Conservation (phyloP, 208 protist species). For the Wallacemonas sp. region DNA sequence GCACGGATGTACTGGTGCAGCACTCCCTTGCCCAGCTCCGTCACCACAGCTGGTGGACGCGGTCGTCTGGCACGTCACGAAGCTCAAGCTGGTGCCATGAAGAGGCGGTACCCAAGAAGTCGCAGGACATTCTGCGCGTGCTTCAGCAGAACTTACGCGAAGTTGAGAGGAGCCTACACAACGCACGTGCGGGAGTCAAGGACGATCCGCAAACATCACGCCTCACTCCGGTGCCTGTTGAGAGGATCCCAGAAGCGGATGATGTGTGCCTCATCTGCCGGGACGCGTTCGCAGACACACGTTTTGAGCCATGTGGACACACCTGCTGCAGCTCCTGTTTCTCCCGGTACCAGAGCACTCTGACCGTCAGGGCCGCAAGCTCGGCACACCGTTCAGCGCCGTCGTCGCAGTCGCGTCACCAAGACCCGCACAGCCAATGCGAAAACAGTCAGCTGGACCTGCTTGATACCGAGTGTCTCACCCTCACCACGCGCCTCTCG, state of each 20-base stretch:
- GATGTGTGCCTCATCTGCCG: constrained; percentile 25
- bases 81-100: neutral
- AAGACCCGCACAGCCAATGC: neutral
- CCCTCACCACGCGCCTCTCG: no score
- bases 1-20: constrained; percentile 8
- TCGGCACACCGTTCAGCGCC: neutral
- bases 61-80: neutral
- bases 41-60: constrained; percentile 2
- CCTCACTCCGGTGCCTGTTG: no score
- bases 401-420: neutral
- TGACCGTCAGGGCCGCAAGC: constrained; percentile 3
- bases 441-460: neutral
- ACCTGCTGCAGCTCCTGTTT: constrained; percentile 23
- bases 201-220: no score
- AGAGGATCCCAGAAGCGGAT: no score
- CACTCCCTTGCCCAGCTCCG: neutral
- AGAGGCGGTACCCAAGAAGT: neutral
- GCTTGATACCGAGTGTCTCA: neutral
- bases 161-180: neutral
- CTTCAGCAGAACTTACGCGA: constrained; percentile 8
- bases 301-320: constrained; percentile 26
- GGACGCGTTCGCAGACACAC: constrained; percentile 2
- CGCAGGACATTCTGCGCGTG: neutral
- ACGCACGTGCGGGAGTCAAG: neutral
- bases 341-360: constrained; percentile 8